Evolutionary conservation across 2,329 filamentous ascomycete species (phyloP).

Genomic region (Bipolaris bicolor): DNA sequence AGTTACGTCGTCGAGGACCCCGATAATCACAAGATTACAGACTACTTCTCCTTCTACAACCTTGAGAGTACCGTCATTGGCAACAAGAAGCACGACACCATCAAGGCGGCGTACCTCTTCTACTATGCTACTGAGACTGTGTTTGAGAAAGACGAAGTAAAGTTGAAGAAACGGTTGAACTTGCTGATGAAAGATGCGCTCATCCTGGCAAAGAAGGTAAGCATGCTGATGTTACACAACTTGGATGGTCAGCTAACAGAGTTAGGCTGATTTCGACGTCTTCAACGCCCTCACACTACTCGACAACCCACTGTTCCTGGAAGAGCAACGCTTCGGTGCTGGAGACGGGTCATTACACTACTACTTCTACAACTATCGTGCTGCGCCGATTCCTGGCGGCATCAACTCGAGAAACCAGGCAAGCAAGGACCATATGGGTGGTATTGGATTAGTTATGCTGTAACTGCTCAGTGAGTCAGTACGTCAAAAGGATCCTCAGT

Average conservation of each 20-base stretch:
- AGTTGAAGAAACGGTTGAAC: slow-evolving; percentile 81
- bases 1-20: slow-evolving; percentile 83
- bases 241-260: not conserved
- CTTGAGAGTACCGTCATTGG: slow-evolving; percentile 92
- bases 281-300: slow-evolving; percentile 94
- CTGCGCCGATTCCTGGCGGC: slow-evolving; percentile 82
- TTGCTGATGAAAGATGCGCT: slow-evolving; percentile 81
- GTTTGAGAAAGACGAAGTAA: slow-evolving; percentile 62
- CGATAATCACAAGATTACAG: slow-evolving; percentile 79
- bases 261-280: slow-evolving; percentile 80
- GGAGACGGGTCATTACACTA: slow-evolving; percentile 96
- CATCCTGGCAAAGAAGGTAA: slow-evolving; percentile 79
- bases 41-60: slow-evolving; percentile 97
- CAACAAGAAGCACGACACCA: slow-evolving; percentile 74
- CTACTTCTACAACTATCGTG: slow-evolving; percentile 97
- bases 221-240: slow-evolving; percentile 1
- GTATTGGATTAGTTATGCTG: slow-evolving; percentile 87
- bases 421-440: slow-evolving; percentile 79
- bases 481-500: not conserved
- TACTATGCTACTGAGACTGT: slow-evolving; percentile 91
- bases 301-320: slow-evolving; percentile 92
- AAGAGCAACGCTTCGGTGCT: slow-evolving; percentile 91
- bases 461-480: slow-evolving; percentile 42
- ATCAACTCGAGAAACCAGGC: slow-evolving; percentile 79
- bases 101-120: slow-evolving; percentile 93